phyloP scores from a whole-genome alignment of 257 asterid genomes.

The Fraxinus americana region DNA sequence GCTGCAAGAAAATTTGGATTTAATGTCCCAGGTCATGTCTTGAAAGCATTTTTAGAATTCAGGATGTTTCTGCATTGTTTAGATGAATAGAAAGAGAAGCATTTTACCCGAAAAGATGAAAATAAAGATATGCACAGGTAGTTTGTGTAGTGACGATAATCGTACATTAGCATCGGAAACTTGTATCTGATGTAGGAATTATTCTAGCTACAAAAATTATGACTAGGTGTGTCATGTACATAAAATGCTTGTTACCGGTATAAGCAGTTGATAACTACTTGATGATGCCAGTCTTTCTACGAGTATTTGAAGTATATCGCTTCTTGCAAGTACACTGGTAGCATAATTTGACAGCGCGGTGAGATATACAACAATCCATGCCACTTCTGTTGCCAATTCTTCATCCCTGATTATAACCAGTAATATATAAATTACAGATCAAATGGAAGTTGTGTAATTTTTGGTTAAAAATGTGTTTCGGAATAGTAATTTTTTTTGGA shows the following conservation, averaged over 20 bases:
- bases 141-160: conserved; percentile 17
- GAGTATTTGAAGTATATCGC: conserved; percentile 64
- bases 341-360: conserved; percentile 90
- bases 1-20: not conserved
- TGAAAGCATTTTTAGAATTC: not conserved
- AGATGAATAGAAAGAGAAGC: not conserved
- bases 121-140: conserved; percentile 11
- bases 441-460: not conserved
- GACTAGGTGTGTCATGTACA: conserved; percentile 5
- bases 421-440: conserved; percentile 25
- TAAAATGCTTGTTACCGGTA: conserved; percentile 70
- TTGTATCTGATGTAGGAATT: not conserved
- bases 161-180: not conserved
- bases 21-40: not conserved
- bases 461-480: no score
- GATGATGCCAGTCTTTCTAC: conserved; percentile 75
- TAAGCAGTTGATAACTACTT: conserved; percentile 78
- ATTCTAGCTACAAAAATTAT: not conserved
- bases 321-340: conserved; percentile 67
- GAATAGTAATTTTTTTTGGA: no score
- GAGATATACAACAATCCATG: conserved; percentile 97
- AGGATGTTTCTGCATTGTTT: not conserved
- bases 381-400: conserved; percentile 92
- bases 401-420: conserved; percentile 67
- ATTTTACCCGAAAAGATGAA: conserved; percentile 19